phyloP scores from a whole-genome alignment of 768 basidiomycete genomes.

The Hortiboletus flavorubellus region DNA sequence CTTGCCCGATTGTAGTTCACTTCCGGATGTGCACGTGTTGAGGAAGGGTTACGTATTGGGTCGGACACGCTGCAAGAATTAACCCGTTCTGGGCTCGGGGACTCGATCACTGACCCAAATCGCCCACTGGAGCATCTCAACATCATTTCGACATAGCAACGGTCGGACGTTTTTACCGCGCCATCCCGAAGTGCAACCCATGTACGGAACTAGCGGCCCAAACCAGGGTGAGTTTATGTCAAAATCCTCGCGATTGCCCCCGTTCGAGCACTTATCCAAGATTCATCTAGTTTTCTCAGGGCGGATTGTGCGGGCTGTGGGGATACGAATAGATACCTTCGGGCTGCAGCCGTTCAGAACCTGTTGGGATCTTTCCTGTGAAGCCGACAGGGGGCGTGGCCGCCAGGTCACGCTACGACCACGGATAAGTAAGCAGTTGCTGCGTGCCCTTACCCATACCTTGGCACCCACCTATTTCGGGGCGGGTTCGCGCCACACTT shows the following conservation, averaged over 20 bases:
- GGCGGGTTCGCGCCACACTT: conserved; percentile 30
- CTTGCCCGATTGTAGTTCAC: conserved; percentile 18
- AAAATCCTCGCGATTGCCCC: conserved; percentile 10
- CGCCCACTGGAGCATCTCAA: conserved; percentile 8
- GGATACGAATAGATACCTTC: conserved; percentile 26
- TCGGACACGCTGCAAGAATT: conserved; percentile 22
- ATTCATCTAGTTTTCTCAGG: conserved; percentile 25
- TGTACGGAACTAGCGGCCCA: conserved; percentile 10
- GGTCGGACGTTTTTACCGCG: conserved; percentile 9
- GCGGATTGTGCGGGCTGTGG: conserved; percentile 21
- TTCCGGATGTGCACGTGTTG: conserved; percentile 27
- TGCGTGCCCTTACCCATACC: conserved; percentile 30
- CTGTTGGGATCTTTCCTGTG: conserved; percentile 20
- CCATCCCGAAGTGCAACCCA: conserved; percentile 4
- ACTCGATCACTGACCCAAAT: conserved; percentile 28
- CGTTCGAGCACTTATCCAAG: conserved; percentile 14
- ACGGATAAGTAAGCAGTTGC: conserved; percentile 13
- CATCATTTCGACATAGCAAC: conserved; percentile 27
- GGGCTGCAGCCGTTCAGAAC: conserved; percentile 11
- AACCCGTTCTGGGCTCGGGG: conserved; percentile 24
- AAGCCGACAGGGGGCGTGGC: conserved; percentile 17
- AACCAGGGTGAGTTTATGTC: conserved; percentile 23
- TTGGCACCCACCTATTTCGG: conserved; percentile 27
- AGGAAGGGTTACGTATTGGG: conserved; percentile 22
- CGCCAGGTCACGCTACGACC: conserved; percentile 11